Evolutionary conservation across 345 rosid genomes (phyloP).

Genomic region (Streptanthus diversifolius): DNA sequence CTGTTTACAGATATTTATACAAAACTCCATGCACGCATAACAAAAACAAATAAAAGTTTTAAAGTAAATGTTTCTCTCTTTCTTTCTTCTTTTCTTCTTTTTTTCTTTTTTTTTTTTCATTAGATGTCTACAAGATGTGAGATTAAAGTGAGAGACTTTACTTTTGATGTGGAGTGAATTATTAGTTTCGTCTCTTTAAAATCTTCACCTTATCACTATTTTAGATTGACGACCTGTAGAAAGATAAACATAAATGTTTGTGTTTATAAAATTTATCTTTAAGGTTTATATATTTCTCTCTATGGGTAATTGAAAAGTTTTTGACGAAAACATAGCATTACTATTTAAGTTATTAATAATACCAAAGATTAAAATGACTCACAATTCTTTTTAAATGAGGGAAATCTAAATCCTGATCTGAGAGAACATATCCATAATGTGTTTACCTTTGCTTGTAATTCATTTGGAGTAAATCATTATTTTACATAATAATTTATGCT

Average conservation of each 20-base stretch:
- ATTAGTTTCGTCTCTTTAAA: constrained; percentile 6
- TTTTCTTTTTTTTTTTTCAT: background rate
- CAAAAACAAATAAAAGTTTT: background rate
- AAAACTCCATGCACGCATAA: constrained; percentile 30
- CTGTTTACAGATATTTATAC: constrained; percentile 26
- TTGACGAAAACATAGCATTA: too few species aligned
- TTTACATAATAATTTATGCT: too few species aligned
- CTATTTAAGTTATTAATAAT: too few species aligned
- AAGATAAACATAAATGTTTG: background rate
- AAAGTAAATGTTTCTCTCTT: constrained; percentile 14
- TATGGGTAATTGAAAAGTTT: too few species aligned
- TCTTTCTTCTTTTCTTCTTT: background rate
- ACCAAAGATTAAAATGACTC: too few species aligned
- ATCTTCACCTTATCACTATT: constrained; percentile 17
- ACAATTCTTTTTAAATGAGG: too few species aligned
- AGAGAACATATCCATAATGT: too few species aligned
- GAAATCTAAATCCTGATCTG: too few species aligned
- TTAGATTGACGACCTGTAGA: background rate
- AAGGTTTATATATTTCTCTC: too few species aligned
- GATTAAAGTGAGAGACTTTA: constrained; percentile 7
- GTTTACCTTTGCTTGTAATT: too few species aligned
- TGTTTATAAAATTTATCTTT: too few species aligned
- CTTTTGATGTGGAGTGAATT: constrained; percentile 15
- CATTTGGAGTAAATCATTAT: too few species aligned
- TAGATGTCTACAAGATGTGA: background rate